These are phyloP conservation scores for Chrysoporthe cubensis DNA, from an alignment of 2,329 filamentous ascomycete genomes.

Conservation along the genomic window DNA sequence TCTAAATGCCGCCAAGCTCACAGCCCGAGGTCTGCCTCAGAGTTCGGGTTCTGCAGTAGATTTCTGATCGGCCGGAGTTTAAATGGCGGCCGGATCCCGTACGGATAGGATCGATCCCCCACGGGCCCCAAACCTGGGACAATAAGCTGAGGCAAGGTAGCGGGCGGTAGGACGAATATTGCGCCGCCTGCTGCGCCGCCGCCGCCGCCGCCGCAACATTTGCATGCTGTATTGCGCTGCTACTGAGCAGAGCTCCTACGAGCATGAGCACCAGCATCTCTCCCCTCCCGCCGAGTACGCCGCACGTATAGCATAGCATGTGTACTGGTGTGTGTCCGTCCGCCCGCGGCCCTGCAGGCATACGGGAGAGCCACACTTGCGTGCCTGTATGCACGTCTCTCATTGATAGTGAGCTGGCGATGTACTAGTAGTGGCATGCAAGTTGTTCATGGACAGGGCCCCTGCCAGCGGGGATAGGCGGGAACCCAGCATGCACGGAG, in stretches of 20 bases:
- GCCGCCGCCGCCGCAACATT: not conserved
- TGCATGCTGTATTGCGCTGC: no score
- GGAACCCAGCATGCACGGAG: not conserved
- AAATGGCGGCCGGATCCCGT: no score
- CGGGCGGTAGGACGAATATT: conserved; percentile 5
- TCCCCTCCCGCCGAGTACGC: not conserved
- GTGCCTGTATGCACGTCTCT: not conserved
- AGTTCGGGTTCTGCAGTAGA: no score
- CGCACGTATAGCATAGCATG: not conserved
- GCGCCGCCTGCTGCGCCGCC: not conserved
- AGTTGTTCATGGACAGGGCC: conserved; percentile 6
- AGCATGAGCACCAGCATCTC: not conserved
- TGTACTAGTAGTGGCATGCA: not conserved
- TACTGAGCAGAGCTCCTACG: not conserved
- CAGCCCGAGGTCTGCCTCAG: no score
- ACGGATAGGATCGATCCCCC: no score
- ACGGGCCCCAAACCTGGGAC: not conserved
- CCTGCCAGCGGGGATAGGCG: conserved; percentile 6
- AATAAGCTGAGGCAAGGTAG: not conserved
- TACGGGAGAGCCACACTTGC: not conserved
- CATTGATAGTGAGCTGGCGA: not conserved
- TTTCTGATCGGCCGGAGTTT: not conserved
- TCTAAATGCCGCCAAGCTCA: no score
- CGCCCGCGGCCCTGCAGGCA: not conserved
- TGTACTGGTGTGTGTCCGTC: not conserved